Evolutionary conservation across 2,329 filamentous ascomycete species (phyloP), one percentile per base, ranked within the genome.

Genomic region (Canariomyces notabilis): DNA sequence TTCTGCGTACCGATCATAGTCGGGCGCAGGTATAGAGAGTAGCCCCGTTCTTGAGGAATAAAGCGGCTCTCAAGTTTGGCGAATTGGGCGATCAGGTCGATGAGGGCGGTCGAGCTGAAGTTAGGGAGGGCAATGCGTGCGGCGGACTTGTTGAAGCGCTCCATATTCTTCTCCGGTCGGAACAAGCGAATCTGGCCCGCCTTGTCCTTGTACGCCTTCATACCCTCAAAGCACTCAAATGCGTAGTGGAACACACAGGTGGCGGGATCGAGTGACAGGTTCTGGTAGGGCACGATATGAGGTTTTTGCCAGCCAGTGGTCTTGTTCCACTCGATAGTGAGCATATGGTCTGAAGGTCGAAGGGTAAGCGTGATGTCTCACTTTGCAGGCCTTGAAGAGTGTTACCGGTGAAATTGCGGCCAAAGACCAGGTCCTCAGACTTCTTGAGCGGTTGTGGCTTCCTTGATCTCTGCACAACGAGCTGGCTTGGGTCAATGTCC

Each of bases 201-300:
- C 60, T 77, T 80, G 71, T 95, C 89, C 69, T 91, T 94, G 78
- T 98, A 98, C 50, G 93, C 93, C 75, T 98, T 98, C 89, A 97
- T 95, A 58, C 93, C 93, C 74, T 98, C 93, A 69, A 98, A 98
- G 67, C 87, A 93, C 69, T 94, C 88, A 64, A 97, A 97, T 39
- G 89, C 93, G 70, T 98, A 98, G 78, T 98, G 93, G 72, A 98
- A 91, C 53, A 97, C 93, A 71, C 90, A 97, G 26, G 89, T 93
- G 35, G 93, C 89, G 20, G 93, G 93, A 67, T 97, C 93, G 60
- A 98, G 85, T 37, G 87, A 91, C 59, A 98, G 87, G 71, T 96
- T 96, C 70, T 96, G 89, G 75, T 97, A 97, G 16, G 93, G 93
- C 15, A 80, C 83, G 64, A 98, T 97, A 55, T 80, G 77, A 48